Percentiles rank a stretch among this genome's conserved stretches.
phyloP scores from a whole-genome alignment of 345 rosid species.

The Melaleuca alternifolia region DNA sequence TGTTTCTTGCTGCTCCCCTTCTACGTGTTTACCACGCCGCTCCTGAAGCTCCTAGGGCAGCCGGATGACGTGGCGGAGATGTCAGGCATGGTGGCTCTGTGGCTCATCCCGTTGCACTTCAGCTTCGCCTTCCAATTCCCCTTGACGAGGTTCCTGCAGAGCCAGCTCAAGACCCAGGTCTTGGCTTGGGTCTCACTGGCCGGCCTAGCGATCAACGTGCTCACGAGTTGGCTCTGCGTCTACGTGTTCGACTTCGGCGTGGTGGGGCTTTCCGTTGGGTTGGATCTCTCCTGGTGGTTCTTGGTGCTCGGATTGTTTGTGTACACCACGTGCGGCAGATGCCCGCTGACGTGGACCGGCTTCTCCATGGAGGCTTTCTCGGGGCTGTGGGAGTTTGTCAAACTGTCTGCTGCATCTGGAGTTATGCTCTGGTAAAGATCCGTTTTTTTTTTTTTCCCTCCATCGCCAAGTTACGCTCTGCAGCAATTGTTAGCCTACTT shows the following conservation, averaged over 20 bases:
- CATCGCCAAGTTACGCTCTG: neutral
- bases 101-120: conserved; percentile 33
- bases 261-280: conserved; percentile 17
- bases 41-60: conserved; percentile 11
- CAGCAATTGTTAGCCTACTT: neutral
- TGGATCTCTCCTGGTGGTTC: conserved; percentile 34
- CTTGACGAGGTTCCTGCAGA: conserved; percentile 25
- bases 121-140: conserved; percentile 37
- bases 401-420: conserved; percentile 31
- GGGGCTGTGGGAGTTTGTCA: conserved; percentile 22
- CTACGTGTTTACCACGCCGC: conserved; percentile 9
- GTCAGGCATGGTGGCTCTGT: conserved; percentile 16
- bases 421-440: conserved; percentile 30
- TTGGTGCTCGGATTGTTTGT: conserved; percentile 5
- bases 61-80: conserved; percentile 31
- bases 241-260: conserved; percentile 17
- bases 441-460: neutral
- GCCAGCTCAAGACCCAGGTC: conserved; percentile 27
- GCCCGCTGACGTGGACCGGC: conserved; percentile 32
- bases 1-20: conserved; percentile 8
- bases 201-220: conserved; percentile 11
- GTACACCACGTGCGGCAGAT: conserved; percentile 5
- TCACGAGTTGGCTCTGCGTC: conserved; percentile 17
- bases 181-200: conserved; percentile 25
- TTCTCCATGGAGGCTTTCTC: conserved; percentile 21